These are phyloP conservation scores for Antitrichia curtipendula DNA, from an alignment of 225 moss, liverwort and hornwort species.

Conservation along the genomic window DNA sequence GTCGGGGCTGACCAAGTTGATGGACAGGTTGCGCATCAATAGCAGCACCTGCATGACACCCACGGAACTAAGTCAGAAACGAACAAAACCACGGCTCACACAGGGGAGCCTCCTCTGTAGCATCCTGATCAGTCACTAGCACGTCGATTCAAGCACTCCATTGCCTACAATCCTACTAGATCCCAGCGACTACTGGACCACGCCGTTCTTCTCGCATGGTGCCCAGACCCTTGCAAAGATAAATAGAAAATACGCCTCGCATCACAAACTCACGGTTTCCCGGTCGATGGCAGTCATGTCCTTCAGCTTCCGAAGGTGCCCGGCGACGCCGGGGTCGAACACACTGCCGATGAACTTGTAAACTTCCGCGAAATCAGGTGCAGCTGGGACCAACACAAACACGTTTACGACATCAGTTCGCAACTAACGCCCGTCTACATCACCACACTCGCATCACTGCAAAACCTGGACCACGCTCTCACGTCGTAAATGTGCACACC, in stretches of 20 bases:
- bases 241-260: not conserved
- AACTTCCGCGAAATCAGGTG: constrained; percentile 90
- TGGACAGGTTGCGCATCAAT: constrained; percentile 85
- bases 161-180: not conserved
- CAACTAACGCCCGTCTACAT: not conserved
- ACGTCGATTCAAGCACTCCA: not conserved
- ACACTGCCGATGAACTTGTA: constrained; percentile 97
- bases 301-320: constrained; percentile 64
- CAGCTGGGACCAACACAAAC: constrained; percentile 25
- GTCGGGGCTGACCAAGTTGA: constrained; percentile 58
- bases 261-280: constrained; percentile 48
- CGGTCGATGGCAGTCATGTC: constrained; percentile 87
- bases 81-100: not conserved
- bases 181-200: too few species aligned
- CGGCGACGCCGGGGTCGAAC: constrained; percentile 56
- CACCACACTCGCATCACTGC: not conserved
- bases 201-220: not conserved
- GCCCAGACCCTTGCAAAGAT: not conserved
- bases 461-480: not conserved
- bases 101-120: not conserved
- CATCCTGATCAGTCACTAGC: not conserved
- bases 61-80: not conserved
- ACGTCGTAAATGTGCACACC: not conserved
- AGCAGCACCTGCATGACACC: constrained; percentile 35
- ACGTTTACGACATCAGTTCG: not conserved